phyloP scores from a whole-genome alignment of 1,284 basidiomycete genomes.

The Porogramme epimiltina region DNA sequence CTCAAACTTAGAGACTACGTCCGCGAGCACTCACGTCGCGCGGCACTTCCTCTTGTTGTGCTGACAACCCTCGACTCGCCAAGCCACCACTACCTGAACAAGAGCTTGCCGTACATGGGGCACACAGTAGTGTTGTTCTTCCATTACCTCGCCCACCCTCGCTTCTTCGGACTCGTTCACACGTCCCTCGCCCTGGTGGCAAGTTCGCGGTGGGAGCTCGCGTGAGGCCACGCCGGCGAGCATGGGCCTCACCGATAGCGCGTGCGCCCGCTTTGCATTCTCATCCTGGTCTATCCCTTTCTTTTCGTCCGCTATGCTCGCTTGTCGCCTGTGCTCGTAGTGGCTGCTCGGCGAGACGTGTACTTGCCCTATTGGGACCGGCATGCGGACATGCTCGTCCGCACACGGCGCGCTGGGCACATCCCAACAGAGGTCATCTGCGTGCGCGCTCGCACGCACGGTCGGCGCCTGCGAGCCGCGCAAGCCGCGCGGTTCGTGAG shows the following conservation, averaged over 20 bases:
- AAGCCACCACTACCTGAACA: slow-evolving; percentile 53
- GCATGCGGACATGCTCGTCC: neutral
- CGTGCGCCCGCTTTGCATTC: neutral
- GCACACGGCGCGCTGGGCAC: neutral
- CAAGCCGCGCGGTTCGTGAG: slow-evolving; percentile 11
- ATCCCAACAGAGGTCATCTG: slow-evolving; percentile 6
- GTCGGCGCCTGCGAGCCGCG: slow-evolving; percentile 15
- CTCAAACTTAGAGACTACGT: no score
- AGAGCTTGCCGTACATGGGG: slow-evolving; percentile 56
- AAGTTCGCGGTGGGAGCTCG: no score
- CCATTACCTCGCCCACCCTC: slow-evolving; percentile 44
- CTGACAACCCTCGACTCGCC: slow-evolving; percentile 46
- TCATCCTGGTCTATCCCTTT: no score
- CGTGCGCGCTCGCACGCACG: slow-evolving; percentile 10
- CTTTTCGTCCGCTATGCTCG: no score
- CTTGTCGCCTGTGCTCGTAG: no score
- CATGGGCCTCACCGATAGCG: slow-evolving; percentile 13
- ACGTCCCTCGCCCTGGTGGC: slow-evolving; percentile 1
- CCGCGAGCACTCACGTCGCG: slow-evolving; percentile 29
- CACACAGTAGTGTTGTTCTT: slow-evolving; percentile 55
- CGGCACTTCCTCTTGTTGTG: slow-evolving; percentile 43
- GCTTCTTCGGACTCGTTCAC: neutral
- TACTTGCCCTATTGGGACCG: neutral
- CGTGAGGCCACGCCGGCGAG: slow-evolving; percentile 5
- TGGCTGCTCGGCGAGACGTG: neutral